These are phyloP conservation scores for Onygenales sp. DNA, from an alignment of 2,329 filamentous ascomycete species.

Conservation along the genomic window DNA sequence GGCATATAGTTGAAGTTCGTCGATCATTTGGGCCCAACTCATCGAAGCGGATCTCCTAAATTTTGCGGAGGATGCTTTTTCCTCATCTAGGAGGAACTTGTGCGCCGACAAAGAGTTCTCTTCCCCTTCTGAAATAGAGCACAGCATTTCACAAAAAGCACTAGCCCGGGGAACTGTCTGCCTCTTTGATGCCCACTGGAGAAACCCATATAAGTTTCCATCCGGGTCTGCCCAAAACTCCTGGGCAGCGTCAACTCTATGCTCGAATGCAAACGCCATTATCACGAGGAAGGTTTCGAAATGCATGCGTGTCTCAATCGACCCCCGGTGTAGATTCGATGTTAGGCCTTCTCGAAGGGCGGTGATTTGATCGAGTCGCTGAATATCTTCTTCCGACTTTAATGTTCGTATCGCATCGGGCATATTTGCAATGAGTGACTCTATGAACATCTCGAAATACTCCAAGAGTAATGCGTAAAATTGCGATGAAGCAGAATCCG, in stretches of 20 bases:
- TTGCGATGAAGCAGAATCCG: constrained; percentile 57
- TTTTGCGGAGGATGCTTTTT: constrained; percentile 62
- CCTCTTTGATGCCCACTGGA: constrained; percentile 92
- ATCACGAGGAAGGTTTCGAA: constrained; percentile 87
- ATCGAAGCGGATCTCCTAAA: constrained; percentile 75
- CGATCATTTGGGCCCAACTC: constrained; percentile 88
- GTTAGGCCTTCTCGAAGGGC: constrained; percentile 35
- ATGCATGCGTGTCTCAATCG: constrained; percentile 43
- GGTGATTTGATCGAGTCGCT: constrained; percentile 42
- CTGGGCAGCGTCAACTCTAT: constrained; percentile 70
- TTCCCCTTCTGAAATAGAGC: constrained; percentile 73
- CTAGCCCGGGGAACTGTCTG: constrained; percentile 94
- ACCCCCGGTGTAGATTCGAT: constrained; percentile 29
- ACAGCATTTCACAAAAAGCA: constrained; percentile 93
- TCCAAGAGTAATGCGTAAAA: constrained; percentile 68
- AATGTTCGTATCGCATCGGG: constrained; percentile 82
- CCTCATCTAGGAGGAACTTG: constrained; percentile 81
- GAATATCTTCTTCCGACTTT: constrained; percentile 81
- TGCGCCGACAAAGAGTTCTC: constrained; percentile 78
- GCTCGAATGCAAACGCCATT: constrained; percentile 84
- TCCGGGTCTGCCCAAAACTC: constrained; percentile 90
- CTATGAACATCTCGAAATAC: constrained; percentile 77
- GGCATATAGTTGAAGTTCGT: constrained; percentile 77
- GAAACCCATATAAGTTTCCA: constrained; percentile 84
- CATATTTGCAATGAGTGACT: constrained; percentile 90